Evolutionary conservation across 768 basidiomycete genomes (phyloP).

Genomic region (Pleurotus platypus): DNA sequence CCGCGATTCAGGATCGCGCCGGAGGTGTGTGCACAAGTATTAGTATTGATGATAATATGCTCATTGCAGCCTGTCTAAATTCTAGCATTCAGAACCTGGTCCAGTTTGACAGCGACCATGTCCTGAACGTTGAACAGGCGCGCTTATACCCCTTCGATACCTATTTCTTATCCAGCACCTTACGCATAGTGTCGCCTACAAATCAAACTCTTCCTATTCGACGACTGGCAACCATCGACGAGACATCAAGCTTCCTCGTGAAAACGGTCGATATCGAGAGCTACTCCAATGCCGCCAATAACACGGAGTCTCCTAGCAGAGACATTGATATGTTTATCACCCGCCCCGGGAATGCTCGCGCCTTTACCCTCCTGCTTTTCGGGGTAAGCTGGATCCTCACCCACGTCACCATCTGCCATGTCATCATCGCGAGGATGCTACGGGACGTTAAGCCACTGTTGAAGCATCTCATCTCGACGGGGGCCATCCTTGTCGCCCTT

Average conservation of each 20-base stretch:
- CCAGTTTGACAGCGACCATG: conserved; percentile 55
- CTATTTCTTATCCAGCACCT: conserved; percentile 44
- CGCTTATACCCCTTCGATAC: conserved; percentile 57
- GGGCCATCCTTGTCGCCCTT: conserved; percentile 40
- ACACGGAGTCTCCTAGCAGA: conserved; percentile 26
- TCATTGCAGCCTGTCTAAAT: not conserved
- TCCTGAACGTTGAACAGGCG: conserved; percentile 51
- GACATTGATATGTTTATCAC: conserved; percentile 43
- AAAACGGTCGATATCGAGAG: conserved; percentile 34
- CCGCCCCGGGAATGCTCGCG: conserved; percentile 41
- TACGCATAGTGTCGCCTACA: conserved; percentile 33
- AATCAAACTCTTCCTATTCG: conserved; percentile 38
- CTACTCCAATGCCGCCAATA: conserved; percentile 21
- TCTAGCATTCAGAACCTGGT: conserved; percentile 49
- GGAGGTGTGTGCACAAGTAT: conserved; percentile 28
- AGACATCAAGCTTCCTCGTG: conserved; percentile 46
- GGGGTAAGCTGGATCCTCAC: conserved; percentile 49
- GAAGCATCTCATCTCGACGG: conserved; percentile 34
- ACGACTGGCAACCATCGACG: conserved; percentile 36
- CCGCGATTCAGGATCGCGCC: conserved; percentile 34
- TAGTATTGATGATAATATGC: too few relatives aligned
- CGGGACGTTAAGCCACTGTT: conserved; percentile 25
- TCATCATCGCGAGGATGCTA: conserved; percentile 36
- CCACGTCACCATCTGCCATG: conserved; percentile 46
- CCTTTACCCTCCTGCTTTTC: conserved; percentile 44